phyloP scores from a whole-genome alignment of 148 eudicot species.

The Silene conica region DNA sequence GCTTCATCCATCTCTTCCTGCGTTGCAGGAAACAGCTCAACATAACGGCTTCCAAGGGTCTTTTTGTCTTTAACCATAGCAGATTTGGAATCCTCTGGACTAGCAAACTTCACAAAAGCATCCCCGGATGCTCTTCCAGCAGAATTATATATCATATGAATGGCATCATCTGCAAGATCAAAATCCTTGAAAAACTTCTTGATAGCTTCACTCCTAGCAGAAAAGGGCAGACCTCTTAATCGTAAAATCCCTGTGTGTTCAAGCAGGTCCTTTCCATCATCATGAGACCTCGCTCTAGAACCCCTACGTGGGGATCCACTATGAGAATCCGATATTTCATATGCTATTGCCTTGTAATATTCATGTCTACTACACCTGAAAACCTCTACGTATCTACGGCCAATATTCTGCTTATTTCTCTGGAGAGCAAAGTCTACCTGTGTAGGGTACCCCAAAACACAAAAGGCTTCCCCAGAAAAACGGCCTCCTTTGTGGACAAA shows the following conservation, averaged over 20 bases:
- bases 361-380: slow-evolving; percentile 77
- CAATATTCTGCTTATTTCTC: slow-evolving; percentile 87
- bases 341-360: slow-evolving; percentile 78
- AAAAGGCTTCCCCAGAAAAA: slow-evolving; percentile 82
- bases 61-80: slow-evolving; percentile 82
- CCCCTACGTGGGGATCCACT: slow-evolving; percentile 66
- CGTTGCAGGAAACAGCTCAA: slow-evolving; percentile 82
- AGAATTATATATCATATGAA: slow-evolving; percentile 60
- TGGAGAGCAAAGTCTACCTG: slow-evolving; percentile 96
- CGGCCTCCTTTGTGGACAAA: slow-evolving; percentile 77
- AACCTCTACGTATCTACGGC: slow-evolving; percentile 92
- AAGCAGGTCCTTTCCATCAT: slow-evolving; percentile 53
- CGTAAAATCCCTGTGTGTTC: slow-evolving; percentile 79
- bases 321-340: slow-evolving; percentile 66
- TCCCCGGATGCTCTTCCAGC: slow-evolving; percentile 84
- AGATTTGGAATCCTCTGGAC: slow-evolving; percentile 70
- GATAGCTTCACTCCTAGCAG: slow-evolving; percentile 63
- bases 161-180: slow-evolving; percentile 45
- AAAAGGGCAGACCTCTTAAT: slow-evolving; percentile 79
- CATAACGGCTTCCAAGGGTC: slow-evolving; percentile 77
- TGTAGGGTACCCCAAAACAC: slow-evolving; percentile 78
- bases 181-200: slow-evolving; percentile 62
- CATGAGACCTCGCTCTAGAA: slow-evolving; percentile 56
- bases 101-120: slow-evolving; percentile 81
- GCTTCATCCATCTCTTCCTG: slow-evolving; percentile 80